Evolutionary conservation across 2,329 filamentous ascomycete genomes (phyloP).

Genomic region (Clarireedia paspali): DNA sequence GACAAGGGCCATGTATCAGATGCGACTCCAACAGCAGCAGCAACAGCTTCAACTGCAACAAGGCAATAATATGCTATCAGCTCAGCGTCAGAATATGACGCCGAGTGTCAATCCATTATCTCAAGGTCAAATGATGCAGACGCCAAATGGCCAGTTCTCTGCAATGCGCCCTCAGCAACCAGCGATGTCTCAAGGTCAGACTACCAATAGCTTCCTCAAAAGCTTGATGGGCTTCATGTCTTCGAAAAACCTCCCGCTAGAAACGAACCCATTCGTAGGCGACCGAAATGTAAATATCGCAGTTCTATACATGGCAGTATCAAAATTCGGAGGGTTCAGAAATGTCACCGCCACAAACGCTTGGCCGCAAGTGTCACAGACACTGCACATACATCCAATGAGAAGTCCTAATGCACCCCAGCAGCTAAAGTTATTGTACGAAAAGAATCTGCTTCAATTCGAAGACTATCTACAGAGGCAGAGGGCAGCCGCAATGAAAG

Average conservation of each 20-base stretch:
- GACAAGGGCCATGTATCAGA: slow-evolving; percentile 70
- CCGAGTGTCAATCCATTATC: slow-evolving; percentile 24
- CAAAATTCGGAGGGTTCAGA: slow-evolving; percentile 71
- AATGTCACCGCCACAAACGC: slow-evolving; percentile 59
- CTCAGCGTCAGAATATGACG: slow-evolving; percentile 39
- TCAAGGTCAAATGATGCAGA: slow-evolving; percentile 46
- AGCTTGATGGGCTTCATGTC: slow-evolving; percentile 73
- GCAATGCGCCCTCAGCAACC: slow-evolving; percentile 46
- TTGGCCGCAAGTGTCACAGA: slow-evolving; percentile 67
- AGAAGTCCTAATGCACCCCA: slow-evolving; percentile 60
- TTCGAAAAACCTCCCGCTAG: slow-evolving; percentile 63
- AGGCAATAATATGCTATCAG: slow-evolving; percentile 29
- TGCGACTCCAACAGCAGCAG: slow-evolving; percentile 68
- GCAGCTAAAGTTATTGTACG: slow-evolving; percentile 67
- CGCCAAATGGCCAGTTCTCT: slow-evolving; percentile 49
- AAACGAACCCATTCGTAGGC: slow-evolving; percentile 64
- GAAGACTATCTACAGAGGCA: slow-evolving; percentile 57
- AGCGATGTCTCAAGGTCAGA: slow-evolving; percentile 34
- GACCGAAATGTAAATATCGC: slow-evolving; percentile 69
- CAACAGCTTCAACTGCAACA: slow-evolving; percentile 64
- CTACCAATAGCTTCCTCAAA: slow-evolving; percentile 66
- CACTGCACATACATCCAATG: slow-evolving; percentile 52
- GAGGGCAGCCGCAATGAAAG: slow-evolving; percentile 24
- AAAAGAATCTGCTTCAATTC: slow-evolving; percentile 67
- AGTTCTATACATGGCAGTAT: slow-evolving; percentile 69